Base-by-base conservation (phyloP, 1,284 basidiomycete species). In the Trametes sp. region DNA sequence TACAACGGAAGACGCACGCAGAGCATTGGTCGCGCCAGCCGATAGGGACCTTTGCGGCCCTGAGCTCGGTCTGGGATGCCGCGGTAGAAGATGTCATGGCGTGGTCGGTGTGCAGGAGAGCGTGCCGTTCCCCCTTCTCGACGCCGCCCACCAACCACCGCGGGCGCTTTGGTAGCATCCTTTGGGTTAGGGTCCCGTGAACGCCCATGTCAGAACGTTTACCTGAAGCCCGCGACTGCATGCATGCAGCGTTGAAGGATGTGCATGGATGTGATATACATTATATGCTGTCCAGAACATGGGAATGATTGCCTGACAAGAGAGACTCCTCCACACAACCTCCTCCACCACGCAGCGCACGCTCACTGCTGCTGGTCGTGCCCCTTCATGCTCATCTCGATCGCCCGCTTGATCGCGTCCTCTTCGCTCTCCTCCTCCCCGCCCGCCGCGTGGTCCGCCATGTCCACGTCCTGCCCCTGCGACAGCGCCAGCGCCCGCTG, bases 1-100 rank as follows among this genome's bases (percentile, higher is more conserved):
- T 23, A 26, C 29, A 4, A 41, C 4, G 10, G 28, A 13, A 49
- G 65, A 87, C 92, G 73, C 76, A 97, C 95, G 94, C 87, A 70
- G 95, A 96, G 78, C 95, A 98, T 69, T 90, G 87, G 78, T 98
- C 95, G 72, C 95, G 84, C 89, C 92, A 98, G 13, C 85, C 90
- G 10, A 97, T 69, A 9, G 95, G 95, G 26, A 96, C 83, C 65
- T 82, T 83, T 63, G 91, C 83, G 8, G 85, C 84, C 77, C 93
- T 92, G 75, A 94, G 84, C 77, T 96, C 93, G 65, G 86, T 82
- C 74, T 95, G 90, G 36, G 94, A 94, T 54, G 95, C 95, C 57
- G 90, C 92, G 44, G 87, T 87, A 63, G 89, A 82, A 55, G 87
- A 84, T 59, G 88, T 79, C 90, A 92, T 92, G 66, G 61, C 53